phyloP scores from a whole-genome alignment of 202 grass and related monocot genomes.

The Panicum virgatum region DNA sequence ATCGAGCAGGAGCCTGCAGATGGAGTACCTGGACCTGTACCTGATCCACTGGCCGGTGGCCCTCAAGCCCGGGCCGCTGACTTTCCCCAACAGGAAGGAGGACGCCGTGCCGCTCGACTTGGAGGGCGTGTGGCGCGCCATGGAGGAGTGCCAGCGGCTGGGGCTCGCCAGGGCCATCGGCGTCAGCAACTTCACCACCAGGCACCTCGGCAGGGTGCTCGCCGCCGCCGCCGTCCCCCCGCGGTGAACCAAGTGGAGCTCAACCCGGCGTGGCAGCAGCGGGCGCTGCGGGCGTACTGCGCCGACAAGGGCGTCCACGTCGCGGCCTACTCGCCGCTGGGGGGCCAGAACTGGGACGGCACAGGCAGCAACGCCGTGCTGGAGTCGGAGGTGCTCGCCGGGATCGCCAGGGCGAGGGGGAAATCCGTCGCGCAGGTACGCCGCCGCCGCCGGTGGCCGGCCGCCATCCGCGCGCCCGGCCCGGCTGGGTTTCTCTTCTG shows the following conservation, averaged over 20 bases:
- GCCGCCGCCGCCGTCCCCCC: slow-evolving; percentile 38
- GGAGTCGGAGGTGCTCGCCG: slow-evolving; percentile 53
- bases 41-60: slow-evolving; percentile 65
- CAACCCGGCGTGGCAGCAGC: slow-evolving; percentile 66
- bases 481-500: too few relatives aligned
- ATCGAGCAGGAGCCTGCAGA: slow-evolving; percentile 46
- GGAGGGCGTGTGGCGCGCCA: slow-evolving; percentile 51
- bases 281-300: slow-evolving; percentile 42
- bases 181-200: slow-evolving; percentile 76
- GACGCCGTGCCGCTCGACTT: slow-evolving; percentile 55
- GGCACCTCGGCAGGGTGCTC: slow-evolving; percentile 48
- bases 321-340: slow-evolving; percentile 54
- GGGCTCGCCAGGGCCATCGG: slow-evolving; percentile 64
- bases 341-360: slow-evolving; percentile 39
- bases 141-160: slow-evolving; percentile 71
- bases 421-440: slow-evolving; percentile 65
- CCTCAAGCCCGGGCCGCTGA: slow-evolving; percentile 25
- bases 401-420: slow-evolving; percentile 50
- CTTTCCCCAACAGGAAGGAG: slow-evolving; percentile 38
- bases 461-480: too few relatives aligned
- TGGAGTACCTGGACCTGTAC: slow-evolving; percentile 78
- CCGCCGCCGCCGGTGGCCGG: too few relatives aligned
- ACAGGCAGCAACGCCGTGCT: slow-evolving; percentile 39
- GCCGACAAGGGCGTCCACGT: slow-evolving; percentile 47
- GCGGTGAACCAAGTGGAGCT: slow-evolving; percentile 78